phyloP scores from a whole-genome alignment of 495 filamentous ascomycete species.

The Xylaria curta region DNA sequence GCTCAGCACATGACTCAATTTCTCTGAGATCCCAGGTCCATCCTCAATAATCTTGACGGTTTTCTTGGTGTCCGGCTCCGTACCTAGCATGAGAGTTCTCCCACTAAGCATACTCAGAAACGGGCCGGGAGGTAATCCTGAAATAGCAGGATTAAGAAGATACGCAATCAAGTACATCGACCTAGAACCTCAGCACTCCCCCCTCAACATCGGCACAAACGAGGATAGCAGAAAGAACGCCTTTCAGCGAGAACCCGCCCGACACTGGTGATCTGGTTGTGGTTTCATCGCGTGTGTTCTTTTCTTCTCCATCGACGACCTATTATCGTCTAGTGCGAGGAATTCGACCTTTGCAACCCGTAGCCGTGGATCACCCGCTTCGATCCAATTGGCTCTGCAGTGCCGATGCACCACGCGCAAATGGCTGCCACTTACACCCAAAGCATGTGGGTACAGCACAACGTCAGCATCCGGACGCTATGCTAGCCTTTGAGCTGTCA shows the following conservation, averaged over 20 bases:
- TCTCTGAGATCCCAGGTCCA: background rate
- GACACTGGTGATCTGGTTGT: background rate
- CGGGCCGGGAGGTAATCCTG: constrained; percentile 8
- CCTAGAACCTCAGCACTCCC: background rate
- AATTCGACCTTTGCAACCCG: constrained; percentile 34
- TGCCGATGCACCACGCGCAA: constrained; percentile 30
- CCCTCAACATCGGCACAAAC: background rate
- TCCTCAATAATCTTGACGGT: background rate
- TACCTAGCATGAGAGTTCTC: background rate
- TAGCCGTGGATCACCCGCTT: constrained; percentile 36
- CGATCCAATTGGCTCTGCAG: constrained; percentile 34
- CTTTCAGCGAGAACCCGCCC: background rate
- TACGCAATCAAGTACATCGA: background rate
- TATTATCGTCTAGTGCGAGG: constrained; percentile 25
- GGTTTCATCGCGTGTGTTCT: background rate
- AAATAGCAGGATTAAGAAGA: constrained; percentile 5
- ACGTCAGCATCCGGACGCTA: constrained; percentile 18
- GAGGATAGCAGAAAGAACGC: constrained; percentile 7
- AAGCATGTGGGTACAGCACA: constrained; percentile 21
- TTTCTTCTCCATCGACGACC: constrained; percentile 8
- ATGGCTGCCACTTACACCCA: constrained; percentile 32
- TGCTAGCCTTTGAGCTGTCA: constrained; percentile 17
- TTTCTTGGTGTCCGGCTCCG: background rate
- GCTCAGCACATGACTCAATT: constrained; percentile 24
- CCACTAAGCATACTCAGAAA: background rate